Evolutionary conservation across 441 rosid species (phyloP).

Genomic region (Kokia cookei): DNA sequence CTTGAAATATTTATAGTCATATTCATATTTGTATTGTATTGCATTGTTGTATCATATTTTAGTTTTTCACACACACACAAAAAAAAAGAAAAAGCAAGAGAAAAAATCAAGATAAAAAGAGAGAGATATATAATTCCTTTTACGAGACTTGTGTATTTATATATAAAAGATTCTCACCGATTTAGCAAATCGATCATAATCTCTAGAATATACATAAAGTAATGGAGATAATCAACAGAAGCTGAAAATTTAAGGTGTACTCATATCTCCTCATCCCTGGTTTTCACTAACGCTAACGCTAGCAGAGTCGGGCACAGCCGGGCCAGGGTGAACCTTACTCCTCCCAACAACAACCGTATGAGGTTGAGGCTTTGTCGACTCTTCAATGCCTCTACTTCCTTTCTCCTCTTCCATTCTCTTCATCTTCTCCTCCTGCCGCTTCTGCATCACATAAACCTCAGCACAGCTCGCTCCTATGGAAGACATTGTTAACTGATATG

Average conservation of each 20-base stretch:
- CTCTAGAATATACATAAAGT: neutral
- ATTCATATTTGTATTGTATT: too few relatives aligned
- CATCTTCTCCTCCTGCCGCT: conserved; percentile 32
- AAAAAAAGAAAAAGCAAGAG: too few relatives aligned
- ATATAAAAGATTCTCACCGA: too few relatives aligned
- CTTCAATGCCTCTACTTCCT: neutral
- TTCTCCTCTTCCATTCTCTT: conserved; percentile 24
- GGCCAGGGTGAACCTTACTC: conserved; percentile 27
- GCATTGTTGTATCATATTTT: too few relatives aligned
- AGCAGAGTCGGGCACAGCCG: neutral
- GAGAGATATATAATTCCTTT: too few relatives aligned
- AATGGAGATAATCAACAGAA: too few relatives aligned
- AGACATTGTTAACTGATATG: conserved; percentile 7
- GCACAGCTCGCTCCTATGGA: conserved; percentile 37
- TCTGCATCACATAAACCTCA: conserved; percentile 26
- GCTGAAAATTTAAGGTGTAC: neutral
- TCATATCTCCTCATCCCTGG: neutral
- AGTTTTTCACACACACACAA: too few relatives aligned
- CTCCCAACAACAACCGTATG: neutral
- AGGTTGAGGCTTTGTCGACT: neutral
- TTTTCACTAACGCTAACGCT: neutral
- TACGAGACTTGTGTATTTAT: too few relatives aligned
- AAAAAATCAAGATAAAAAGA: too few relatives aligned
- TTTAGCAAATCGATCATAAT: neutral
- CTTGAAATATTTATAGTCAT: too few relatives aligned